Evolutionary conservation across 176 grass and related monocot species (phyloP).

Genomic region (Hordeum marinum): DNA sequence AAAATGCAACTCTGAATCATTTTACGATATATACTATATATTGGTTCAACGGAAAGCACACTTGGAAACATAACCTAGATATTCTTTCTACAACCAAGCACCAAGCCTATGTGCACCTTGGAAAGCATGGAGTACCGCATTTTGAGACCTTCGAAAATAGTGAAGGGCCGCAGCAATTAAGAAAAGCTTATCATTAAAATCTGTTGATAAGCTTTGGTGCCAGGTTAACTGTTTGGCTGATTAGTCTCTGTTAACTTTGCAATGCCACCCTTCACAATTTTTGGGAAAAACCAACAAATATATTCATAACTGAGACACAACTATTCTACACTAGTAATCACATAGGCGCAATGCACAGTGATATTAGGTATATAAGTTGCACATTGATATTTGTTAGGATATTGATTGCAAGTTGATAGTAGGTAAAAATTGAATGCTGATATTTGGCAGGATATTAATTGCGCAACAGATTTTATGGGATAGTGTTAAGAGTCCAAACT

Average conservation of each 20-base stretch:
- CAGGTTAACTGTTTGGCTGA: conserved; percentile 2
- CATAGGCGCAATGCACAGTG: too few species aligned
- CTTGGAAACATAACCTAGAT: background rate
- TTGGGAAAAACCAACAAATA: background rate
- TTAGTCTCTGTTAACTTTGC: background rate
- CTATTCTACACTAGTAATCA: too few species aligned
- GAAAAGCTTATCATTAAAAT: background rate
- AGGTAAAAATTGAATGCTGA: too few species aligned
- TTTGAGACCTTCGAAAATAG: background rate
- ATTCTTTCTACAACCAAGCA: background rate
- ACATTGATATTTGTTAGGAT: too few species aligned
- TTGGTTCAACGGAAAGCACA: background rate
- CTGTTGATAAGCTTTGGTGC: background rate
- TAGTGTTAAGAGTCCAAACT: too few species aligned
- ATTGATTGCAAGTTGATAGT: too few species aligned
- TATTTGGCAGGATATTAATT: too few species aligned
- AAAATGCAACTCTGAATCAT: background rate
- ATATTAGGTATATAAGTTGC: too few species aligned
- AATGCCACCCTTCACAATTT: background rate
- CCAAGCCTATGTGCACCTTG: background rate
- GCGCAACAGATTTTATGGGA: too few species aligned
- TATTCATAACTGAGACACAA: background rate
- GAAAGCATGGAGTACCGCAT: background rate
- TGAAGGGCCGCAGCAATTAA: background rate
- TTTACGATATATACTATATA: background rate